These are phyloP conservation scores for Colletotrichum sp. DNA, from an alignment of 2,329 filamentous ascomycete species.

Conservation along the genomic window DNA sequence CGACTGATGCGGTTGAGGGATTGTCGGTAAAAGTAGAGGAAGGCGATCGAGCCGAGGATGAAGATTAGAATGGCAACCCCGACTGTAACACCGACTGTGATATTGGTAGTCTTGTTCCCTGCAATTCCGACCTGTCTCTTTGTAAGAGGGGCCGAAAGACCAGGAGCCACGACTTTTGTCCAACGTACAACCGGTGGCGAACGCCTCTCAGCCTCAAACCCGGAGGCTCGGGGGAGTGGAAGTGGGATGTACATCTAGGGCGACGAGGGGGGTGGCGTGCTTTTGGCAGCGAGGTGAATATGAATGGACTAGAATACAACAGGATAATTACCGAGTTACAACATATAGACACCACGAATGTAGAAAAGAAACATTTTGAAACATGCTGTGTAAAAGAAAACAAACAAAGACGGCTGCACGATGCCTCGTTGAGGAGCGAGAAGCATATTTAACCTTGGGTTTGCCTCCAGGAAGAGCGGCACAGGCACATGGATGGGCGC, in stretches of 20 bases:
- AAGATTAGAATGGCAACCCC: conserved; percentile 46
- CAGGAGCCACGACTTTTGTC: not conserved
- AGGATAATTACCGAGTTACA: not conserved
- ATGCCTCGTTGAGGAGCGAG: not conserved
- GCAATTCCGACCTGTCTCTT: conserved; percentile 12
- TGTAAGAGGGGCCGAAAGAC: not conserved
- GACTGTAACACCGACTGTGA: conserved; percentile 47
- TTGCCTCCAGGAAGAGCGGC: not conserved
- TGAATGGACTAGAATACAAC: not conserved
- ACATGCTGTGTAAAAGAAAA: not conserved
- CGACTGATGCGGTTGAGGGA: conserved; percentile 39
- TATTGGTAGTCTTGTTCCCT: conserved; percentile 36
- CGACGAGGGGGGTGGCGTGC: not conserved
- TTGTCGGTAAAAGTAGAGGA: conserved; percentile 43
- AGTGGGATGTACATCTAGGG: conserved; percentile 21
- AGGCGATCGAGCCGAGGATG: conserved; percentile 37
- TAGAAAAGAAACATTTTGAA: not conserved
- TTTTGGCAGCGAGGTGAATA: not conserved
- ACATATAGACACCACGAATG: not conserved
- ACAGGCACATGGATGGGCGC: not conserved
- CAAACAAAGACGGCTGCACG: not conserved
- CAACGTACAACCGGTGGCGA: not conserved
- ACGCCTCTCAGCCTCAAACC: not conserved
- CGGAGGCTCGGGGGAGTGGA: not conserved
- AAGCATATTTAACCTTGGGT: conserved; percentile 11